Conservation (phyloP, 2,329 filamentous ascomycete species). For the Alternaria gansuensis region DNA sequence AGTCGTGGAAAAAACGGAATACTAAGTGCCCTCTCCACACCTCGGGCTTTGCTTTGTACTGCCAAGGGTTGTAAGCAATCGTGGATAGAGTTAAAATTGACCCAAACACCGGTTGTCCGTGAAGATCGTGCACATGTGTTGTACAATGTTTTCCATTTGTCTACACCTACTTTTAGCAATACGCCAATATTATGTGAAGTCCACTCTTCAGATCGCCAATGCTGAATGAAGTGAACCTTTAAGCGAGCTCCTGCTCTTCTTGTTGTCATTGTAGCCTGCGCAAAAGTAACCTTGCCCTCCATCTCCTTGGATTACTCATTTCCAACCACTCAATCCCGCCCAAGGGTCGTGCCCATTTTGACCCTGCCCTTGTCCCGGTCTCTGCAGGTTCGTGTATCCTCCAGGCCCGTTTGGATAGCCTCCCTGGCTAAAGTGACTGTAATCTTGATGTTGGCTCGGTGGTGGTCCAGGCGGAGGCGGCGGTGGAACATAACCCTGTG, state of each 20-base stretch:
- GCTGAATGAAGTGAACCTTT: not conserved
- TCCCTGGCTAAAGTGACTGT: slow-evolving; percentile 61
- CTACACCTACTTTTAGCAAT: not conserved
- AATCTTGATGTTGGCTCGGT: slow-evolving; percentile 62
- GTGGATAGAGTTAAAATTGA: not conserved
- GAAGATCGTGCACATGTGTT: not conserved
- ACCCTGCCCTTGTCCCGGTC: slow-evolving; percentile 50
- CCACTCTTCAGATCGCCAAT: not conserved
- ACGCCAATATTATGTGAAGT: not conserved
- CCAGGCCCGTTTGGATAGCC: slow-evolving; percentile 61
- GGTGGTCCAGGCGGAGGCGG: slow-evolving; percentile 73
- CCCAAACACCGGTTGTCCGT: not conserved
- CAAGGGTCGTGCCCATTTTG: slow-evolving; percentile 65
- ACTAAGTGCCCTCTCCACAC: not conserved
- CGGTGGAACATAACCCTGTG: slow-evolving; percentile 71
- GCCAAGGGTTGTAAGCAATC: not conserved
- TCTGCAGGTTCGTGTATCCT: slow-evolving; percentile 47
- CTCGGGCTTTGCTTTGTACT: not conserved
- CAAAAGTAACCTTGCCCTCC: not conserved
- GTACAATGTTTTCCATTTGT: not conserved
- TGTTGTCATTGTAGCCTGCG: not conserved
- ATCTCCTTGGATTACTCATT: slow-evolving; percentile 52
- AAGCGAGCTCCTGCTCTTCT: not conserved
- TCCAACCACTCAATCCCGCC: slow-evolving; percentile 76
- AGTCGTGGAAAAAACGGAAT: not conserved